Evolutionary conservation across 768 basidiomycete genomes (phyloP).

Genomic region (Tricholoma sp.): DNA sequence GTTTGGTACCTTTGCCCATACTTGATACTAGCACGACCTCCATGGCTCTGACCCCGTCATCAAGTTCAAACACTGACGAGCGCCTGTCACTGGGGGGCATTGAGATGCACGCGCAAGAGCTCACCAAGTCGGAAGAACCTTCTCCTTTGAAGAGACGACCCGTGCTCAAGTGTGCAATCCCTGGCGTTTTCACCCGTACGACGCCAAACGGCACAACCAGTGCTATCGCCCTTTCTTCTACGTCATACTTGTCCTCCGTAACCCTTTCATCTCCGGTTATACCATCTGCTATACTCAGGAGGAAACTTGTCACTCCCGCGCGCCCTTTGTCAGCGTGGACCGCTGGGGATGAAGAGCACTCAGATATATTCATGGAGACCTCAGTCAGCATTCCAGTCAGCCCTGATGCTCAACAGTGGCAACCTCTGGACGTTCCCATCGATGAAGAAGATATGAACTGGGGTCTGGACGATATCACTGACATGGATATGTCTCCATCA

Average conservation of each 20-base stretch:
- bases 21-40: slow-evolving; percentile 24
- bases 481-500: slow-evolving; percentile 10
- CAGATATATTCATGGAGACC: slow-evolving; percentile 3
- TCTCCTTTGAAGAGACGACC: slow-evolving; percentile 11
- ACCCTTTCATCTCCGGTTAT: slow-evolving; percentile 5
- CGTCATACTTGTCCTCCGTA: slow-evolving; percentile 2
- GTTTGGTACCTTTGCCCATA: slow-evolving; percentile 33
- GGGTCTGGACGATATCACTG: slow-evolving; percentile 12
- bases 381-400: slow-evolving; percentile 6
- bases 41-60: background rate
- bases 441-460: slow-evolving; percentile 20
- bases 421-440: slow-evolving; percentile 22
- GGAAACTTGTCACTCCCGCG: background rate
- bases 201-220: slow-evolving; percentile 20
- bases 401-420: slow-evolving; percentile 8
- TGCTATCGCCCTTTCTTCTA: background rate
- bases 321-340: slow-evolving; percentile 16
- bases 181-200: slow-evolving; percentile 14
- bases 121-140: background rate
- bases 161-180: slow-evolving; percentile 21
- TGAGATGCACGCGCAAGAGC: background rate
- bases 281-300: slow-evolving; percentile 1
- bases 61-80: slow-evolving; percentile 9
- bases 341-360: slow-evolving; percentile 5
- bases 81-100: slow-evolving; percentile 6